Percentiles rank a stretch among this genome's conserved stretches.
Evolutionary conservation across 2,329 filamentous ascomycete genomes (phyloP).

Genomic region (Colletotrichum karsti): DNA sequence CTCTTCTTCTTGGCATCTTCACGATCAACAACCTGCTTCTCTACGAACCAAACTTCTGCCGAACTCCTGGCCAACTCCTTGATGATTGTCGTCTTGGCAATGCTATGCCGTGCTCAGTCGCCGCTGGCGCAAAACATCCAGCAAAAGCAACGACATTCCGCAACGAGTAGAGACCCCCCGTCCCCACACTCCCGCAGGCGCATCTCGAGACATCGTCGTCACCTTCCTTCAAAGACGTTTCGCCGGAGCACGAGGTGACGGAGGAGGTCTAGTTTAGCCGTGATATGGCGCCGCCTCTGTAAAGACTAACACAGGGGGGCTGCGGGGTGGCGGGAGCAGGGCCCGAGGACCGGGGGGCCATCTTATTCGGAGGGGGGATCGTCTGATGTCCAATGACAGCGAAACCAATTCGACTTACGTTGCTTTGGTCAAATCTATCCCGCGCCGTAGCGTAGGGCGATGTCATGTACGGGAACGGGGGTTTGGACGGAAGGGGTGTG

Average conservation of each 20-base stretch:
- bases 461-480: background rate
- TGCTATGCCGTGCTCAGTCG: background rate
- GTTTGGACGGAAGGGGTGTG: background rate
- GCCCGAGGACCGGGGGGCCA: background rate
- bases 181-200: background rate
- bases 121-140: background rate
- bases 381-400: conserved; percentile 8
- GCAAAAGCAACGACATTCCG: conserved; percentile 9
- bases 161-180: background rate
- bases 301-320: too few species aligned
- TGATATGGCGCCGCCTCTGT: background rate
- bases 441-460: background rate
- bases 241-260: background rate
- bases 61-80: background rate
- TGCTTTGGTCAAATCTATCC: conserved; percentile 1
- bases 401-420: conserved; percentile 13
- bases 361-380: background rate
- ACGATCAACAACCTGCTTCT: background rate
- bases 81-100: conserved; percentile 13
- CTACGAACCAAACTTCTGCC: background rate
- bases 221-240: conserved; percentile 16
- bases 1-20: background rate
- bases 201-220: conserved; percentile 17
- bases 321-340: background rate
- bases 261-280: background rate